A percentile compares a stretch with the other conserved stretches of the same genome.
Evolutionary conservation across 192 early-diverging fungal genomes (phyloP).

Genomic region (Entrophospora sp.): DNA sequence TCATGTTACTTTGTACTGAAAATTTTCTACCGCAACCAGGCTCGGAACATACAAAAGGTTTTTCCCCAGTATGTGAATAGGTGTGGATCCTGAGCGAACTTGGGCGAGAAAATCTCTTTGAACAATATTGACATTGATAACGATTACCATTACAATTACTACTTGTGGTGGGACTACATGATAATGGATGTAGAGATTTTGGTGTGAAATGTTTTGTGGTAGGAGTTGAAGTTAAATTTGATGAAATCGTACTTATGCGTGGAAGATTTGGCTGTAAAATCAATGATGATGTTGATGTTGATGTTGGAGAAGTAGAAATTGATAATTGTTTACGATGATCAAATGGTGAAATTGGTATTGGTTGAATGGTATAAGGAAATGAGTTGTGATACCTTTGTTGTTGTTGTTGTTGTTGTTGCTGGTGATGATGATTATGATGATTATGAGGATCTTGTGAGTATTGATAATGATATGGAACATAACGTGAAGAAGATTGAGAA

Average conservation of each 20-base stretch:
- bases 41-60: conserved; percentile 55
- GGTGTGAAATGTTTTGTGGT: conserved; percentile 18
- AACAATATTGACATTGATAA: conserved; percentile 52
- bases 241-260: neutral
- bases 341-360: neutral
- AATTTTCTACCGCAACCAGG: conserved; percentile 59
- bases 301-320: too few relatives aligned
- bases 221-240: neutral
- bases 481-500: neutral
- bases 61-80: conserved; percentile 70
- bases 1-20: conserved; percentile 66
- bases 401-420: too few relatives aligned
- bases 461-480: neutral
- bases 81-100: conserved; percentile 60
- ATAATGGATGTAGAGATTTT: conserved; percentile 18
- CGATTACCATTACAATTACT: conserved; percentile 33
- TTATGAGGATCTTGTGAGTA: too few relatives aligned
- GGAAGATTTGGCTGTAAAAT: too few relatives aligned
- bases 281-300: neutral
- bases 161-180: neutral
- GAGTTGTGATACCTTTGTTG: neutral
- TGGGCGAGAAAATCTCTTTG: conserved; percentile 61
- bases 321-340: too few relatives aligned
- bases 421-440: too few relatives aligned
- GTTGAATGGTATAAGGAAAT: neutral